These are phyloP conservation scores for Capronia americana DNA, from an alignment of 2,329 filamentous ascomycete species.

Conservation along the genomic window DNA sequence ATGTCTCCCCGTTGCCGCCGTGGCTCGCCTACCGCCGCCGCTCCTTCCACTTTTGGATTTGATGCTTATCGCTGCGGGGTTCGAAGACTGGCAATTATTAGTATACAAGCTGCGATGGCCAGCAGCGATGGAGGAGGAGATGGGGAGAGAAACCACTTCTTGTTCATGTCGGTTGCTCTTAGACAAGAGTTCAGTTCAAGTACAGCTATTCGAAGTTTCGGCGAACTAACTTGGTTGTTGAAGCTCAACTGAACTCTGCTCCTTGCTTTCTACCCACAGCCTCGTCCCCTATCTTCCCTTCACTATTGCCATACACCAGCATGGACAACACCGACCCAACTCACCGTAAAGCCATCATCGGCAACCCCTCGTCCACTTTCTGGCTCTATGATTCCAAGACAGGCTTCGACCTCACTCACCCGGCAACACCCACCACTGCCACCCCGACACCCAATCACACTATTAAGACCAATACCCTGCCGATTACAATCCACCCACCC, in stretches of 20 bases:
- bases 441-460: conserved; percentile 28
- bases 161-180: not conserved
- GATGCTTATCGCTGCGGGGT: conserved; percentile 22
- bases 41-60: conserved; percentile 24
- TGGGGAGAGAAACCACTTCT: not conserved
- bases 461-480: conserved; percentile 41
- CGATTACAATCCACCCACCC: conserved; percentile 50
- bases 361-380: conserved; percentile 48
- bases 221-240: not conserved
- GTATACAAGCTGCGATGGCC: not conserved
- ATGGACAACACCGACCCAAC: conserved; percentile 34
- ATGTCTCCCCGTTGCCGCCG: not conserved
- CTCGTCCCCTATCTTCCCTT: not conserved
- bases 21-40: conserved; percentile 1
- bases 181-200: not conserved
- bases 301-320: not conserved
- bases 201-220: not conserved
- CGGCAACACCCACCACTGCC: conserved; percentile 42
- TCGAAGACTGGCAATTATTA: not conserved
- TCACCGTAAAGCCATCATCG: conserved; percentile 50
- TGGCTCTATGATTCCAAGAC: conserved; percentile 53
- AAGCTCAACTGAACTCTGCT: not conserved
- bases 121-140: conserved; percentile 1
- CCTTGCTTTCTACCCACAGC: not conserved
- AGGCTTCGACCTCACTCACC: conserved; percentile 57